These are phyloP conservation scores for Coelastrella sp. DNA, from an alignment of 139 green algal genomes.

Conservation along the genomic window DNA sequence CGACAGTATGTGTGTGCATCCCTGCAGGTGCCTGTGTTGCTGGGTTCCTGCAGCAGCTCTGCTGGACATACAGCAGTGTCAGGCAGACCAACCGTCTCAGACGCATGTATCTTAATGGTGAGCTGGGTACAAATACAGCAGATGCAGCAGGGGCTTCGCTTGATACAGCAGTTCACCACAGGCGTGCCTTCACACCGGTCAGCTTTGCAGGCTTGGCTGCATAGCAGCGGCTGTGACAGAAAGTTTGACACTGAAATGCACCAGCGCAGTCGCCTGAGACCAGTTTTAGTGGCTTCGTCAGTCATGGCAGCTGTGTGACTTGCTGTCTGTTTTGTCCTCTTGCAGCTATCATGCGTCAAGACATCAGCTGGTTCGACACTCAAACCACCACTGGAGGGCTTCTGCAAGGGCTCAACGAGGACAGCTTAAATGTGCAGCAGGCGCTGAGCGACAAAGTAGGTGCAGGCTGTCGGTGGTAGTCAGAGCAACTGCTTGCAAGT, in stretches of 20 bases:
- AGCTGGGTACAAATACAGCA: not conserved
- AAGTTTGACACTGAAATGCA: no score
- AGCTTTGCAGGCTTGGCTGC: no score
- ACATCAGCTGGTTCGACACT: slow-evolving; percentile 90
- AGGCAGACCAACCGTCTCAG: slow-evolving; percentile 58
- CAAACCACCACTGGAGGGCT: slow-evolving; percentile 57
- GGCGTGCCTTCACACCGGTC: no score
- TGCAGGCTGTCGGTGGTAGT: no score
- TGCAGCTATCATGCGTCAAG: slow-evolving; percentile 81
- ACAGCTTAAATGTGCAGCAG: slow-evolving; percentile 72
- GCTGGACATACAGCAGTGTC: slow-evolving; percentile 53
- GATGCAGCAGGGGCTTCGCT: no score
- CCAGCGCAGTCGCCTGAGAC: no score
- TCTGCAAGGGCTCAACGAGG: slow-evolving; percentile 84
- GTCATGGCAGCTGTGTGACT: not conserved
- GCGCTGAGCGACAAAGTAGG: slow-evolving; percentile 72
- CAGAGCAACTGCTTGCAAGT: no score
- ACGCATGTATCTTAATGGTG: slow-evolving; percentile 8
- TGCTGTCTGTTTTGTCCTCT: not conserved
- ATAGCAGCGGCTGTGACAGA: no score
- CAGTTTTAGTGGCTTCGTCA: no score
- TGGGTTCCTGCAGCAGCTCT: slow-evolving; percentile 48
- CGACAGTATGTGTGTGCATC: not conserved
- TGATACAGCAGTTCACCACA: no score
- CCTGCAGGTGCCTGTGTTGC: slow-evolving; percentile 26